These are phyloP conservation scores for Vaucheria bursata DNA, from an alignment of 352 stramenopile species.

Conservation along the genomic window DNA sequence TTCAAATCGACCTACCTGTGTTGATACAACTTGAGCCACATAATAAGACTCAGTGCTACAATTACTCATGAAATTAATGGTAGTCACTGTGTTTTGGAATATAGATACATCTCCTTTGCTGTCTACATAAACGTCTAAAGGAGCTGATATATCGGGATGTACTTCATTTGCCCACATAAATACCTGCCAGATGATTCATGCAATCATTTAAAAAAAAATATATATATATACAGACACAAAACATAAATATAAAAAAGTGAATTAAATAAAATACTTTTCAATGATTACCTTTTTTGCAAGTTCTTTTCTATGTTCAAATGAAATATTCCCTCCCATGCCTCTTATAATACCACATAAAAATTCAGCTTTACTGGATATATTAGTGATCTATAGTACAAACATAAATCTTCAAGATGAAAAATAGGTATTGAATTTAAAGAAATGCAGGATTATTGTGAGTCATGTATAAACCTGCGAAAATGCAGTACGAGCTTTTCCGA, in stretches of 20 bases:
- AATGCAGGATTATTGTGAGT: background rate
- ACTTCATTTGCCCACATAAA: constrained; percentile 73
- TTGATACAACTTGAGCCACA: constrained; percentile 41
- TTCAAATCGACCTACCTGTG: constrained; percentile 25
- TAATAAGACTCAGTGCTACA: constrained; percentile 3
- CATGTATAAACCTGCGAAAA: constrained; percentile 65
- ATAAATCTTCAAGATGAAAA: background rate
- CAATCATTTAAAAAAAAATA: too few species aligned
- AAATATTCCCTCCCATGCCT: constrained; percentile 80
- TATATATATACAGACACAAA: too few species aligned
- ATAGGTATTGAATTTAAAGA: background rate
- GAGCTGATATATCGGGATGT: constrained; percentile 67
- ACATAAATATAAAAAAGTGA: too few species aligned
- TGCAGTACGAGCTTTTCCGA: constrained; percentile 81
- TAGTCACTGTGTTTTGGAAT: constrained; percentile 3
- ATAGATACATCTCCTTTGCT: constrained; percentile 11
- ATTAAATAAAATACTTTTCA: too few species aligned
- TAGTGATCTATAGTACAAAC: background rate
- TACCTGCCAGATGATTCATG: too few species aligned
- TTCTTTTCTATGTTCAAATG: constrained; percentile 57
- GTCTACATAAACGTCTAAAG: constrained; percentile 73
- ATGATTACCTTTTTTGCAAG: constrained; percentile 72
- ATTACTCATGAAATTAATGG: background rate
- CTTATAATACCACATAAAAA: constrained; percentile 81
- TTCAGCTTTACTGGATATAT: constrained; percentile 22